Base-by-base conservation (phyloP, 306 rosid species). In the Vicia faba region DNA sequence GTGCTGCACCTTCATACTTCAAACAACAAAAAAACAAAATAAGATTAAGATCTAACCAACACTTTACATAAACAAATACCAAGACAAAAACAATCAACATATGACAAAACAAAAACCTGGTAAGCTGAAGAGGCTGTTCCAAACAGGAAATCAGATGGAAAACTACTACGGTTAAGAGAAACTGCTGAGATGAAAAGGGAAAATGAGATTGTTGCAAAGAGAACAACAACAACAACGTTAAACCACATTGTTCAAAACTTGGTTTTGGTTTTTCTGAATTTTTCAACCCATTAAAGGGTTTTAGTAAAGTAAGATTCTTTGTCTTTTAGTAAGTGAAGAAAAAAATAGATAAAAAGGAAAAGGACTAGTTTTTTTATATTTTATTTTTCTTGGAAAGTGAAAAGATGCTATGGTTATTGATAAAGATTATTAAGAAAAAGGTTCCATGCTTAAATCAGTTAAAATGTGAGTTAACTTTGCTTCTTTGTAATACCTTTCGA, bases 41-140 rank as follows among this genome's bases (percentile, higher is more conserved):
- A n/a, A n/a, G n/a, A n/a, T n/a, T 26, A 29, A 78, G 78, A 78
- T 60, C 66, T 53, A 75, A 51, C 13, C 9, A 46, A 46, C 14
- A 65, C 5, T 73, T 57, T 14, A 31, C 50, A 57, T 44, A 59
- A 2, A n/a, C 8, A 59, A 40, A 70, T 59, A 15, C 36, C 15
- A 58, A 64, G 2, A 45, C 2, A 4, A 0, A 40, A 11, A 53
- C 0, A 31, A 36, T 44, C 39, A 67, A 71, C 31, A 9, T 9
- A 8, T 13, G 38, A 68, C 20, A 49, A 11, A 55, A 67, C 36
- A 63, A 58, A 62, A 73, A 85, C 89, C 89, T 85, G 89, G 82
- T 82, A 85, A 59, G 89, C 86, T 26, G 84, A 79, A 20, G 89
- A 85, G 19, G 83, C 84, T 1, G 84, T 72, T 66, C 89, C 89